phyloP scores from a whole-genome alignment of 495 filamentous ascomycete species.

The Penicillium cataractarum region DNA sequence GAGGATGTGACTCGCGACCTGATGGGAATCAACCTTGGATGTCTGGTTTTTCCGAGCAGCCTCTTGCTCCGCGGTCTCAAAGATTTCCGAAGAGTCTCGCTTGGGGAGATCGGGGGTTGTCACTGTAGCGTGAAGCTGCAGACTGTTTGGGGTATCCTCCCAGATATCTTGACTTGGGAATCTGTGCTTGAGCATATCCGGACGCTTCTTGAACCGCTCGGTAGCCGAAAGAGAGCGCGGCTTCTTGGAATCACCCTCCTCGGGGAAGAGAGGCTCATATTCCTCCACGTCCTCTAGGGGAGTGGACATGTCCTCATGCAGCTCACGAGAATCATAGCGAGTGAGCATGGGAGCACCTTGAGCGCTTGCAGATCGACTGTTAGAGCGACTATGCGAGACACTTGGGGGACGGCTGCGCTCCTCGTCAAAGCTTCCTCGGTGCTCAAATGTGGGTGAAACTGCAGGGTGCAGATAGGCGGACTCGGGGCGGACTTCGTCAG shows the following conservation, averaged over 20 bases:
- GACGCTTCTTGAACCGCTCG: slow-evolving; percentile 64
- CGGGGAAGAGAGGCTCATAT: slow-evolving; percentile 93
- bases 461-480: slow-evolving; percentile 70
- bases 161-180: slow-evolving; percentile 96
- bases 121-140: slow-evolving; percentile 82
- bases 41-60: slow-evolving; percentile 51
- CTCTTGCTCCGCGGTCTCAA: slow-evolving; percentile 63
- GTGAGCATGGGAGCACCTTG: slow-evolving; percentile 52
- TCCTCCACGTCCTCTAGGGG: slow-evolving; percentile 90
- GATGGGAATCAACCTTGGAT: slow-evolving; percentile 49
- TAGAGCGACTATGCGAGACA: slow-evolving; percentile 65
- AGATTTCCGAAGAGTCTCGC: slow-evolving; percentile 33
- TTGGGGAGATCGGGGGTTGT: slow-evolving; percentile 69
- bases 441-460: slow-evolving; percentile 67
- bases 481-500: slow-evolving; percentile 87
- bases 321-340: slow-evolving; percentile 55
- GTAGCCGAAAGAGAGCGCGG: slow-evolving; percentile 57
- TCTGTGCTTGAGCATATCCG: slow-evolving; percentile 65
- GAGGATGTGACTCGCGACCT: slow-evolving; percentile 47
- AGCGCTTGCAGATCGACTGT: slow-evolving; percentile 71
- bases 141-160: slow-evolving; percentile 92
- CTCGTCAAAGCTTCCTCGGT: slow-evolving; percentile 62
- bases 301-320: slow-evolving; percentile 59
- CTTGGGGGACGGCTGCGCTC: slow-evolving; percentile 58
- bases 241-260: slow-evolving; percentile 66